phyloP scores from a whole-genome alignment of 805 yeast genomes.

The Grigorovia jiainica region DNA sequence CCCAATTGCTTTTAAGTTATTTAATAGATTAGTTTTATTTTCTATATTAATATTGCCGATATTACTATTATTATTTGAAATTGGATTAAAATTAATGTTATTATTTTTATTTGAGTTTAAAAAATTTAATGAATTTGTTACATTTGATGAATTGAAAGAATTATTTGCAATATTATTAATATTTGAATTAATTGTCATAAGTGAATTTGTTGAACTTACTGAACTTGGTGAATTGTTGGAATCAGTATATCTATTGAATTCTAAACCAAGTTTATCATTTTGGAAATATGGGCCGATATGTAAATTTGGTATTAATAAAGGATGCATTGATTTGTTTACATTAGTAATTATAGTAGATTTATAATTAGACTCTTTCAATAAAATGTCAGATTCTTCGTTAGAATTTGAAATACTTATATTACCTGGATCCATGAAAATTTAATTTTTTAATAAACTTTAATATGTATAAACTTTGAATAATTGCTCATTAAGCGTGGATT shows the following conservation, averaged over 20 bases:
- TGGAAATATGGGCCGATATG: neutral
- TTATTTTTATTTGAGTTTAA: no score
- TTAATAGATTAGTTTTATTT: no score
- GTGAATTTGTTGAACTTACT: neutral
- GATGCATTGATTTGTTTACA: slow-evolving; percentile 8
- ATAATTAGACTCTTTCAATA: neutral
- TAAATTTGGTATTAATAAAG: slow-evolving; percentile 5
- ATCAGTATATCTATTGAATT: neutral
- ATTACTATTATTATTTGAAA: no score
- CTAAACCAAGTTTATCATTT: neutral
- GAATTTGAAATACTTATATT: neutral
- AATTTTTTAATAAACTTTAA: no score
- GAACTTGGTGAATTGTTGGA: neutral
- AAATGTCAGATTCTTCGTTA: no score
- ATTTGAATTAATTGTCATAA: neutral
- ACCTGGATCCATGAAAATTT: no score
- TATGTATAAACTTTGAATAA: no score
- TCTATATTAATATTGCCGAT: neutral
- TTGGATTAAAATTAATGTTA: no score
- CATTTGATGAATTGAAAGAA: no score
- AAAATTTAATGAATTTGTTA: no score
- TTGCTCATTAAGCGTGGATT: no score
- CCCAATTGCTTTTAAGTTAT: no score
- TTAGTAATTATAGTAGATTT: slow-evolving; percentile 4
- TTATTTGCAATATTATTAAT: neutral